Base-by-base conservation (phyloP, 306 rosid species). In the Corylus avellana region DNA sequence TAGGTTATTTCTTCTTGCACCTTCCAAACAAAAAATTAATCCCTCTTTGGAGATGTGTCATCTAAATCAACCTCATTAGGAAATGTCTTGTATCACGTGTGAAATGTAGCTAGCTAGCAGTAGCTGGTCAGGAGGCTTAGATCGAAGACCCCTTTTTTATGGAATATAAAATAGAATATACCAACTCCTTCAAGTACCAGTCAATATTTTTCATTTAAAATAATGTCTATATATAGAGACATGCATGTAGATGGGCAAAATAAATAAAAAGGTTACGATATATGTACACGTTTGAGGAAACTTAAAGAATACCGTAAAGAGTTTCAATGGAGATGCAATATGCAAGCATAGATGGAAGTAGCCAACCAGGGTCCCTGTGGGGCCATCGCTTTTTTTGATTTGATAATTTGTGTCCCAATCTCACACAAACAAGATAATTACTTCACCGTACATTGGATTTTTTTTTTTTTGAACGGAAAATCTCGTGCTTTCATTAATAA, bases 1-100 rank as follows among this genome's bases (percentile, higher is more conserved):
- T 64, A 72, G 78, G 77, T 59, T 29, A 46, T 51, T 79, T 83
- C 87, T 77, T 83, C 58, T 81, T 80, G 29, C 70, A 67, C 77
- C 54, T 74, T 79, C 76, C 58, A 49, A 39, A 39, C 12, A 39
- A 57, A 71, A 61, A 80, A 78, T 77, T 22, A 55, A 75, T 44
- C 57, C 35, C 25, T 14, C 20, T 47, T 55, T 70, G 53, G 22
- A 78, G 66, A 54, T 27, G 82, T 25, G 7, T 68, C 54, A 39
- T 57, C 44, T 29, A 63, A 74, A 47, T 50, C 56, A 57, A 61
- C 79, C 78, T 50, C 66, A 37, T 39, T 66, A 42, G 32, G 16
- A 64, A 56, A 48, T 47, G 7, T 42, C 35, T 6, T 47, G 29
- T 12, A 48, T 20, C 10, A 66, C 17, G 55, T 35, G 39, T 32